Base-by-base conservation (phyloP, 768 basidiomycete genomes). In the Hydnum rufescens region DNA sequence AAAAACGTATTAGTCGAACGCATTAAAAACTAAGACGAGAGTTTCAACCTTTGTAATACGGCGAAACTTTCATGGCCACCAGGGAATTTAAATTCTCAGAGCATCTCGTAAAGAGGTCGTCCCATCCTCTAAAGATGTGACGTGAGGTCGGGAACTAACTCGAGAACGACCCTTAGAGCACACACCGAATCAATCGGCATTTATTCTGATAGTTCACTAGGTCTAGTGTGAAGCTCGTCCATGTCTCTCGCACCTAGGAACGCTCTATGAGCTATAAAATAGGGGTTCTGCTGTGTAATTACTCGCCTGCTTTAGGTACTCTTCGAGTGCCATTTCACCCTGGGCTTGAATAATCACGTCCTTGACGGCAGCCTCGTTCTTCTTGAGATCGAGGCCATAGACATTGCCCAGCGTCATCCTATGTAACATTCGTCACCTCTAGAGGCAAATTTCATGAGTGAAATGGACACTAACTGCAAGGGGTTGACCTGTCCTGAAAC, bases 141-240 rank as follows among this genome's bases (percentile, higher is more conserved):
- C 23, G 42, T 54, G 49, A 42, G 5, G 18, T 19, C 25, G 39
- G n/a, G 19, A 32, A n/a, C 34, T 31, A 4, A 22, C 34, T n/a
- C n/a, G 3, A 36, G 13, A 53, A n/a, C 43, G 8, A 16, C 0
- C 5, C 48, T 32, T 57, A 51, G 52, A 19, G 39, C 51, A 55
- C 71, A 30, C 59, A 85, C 80, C 78, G 75, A 57, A 99, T 97
- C 25, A 99, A 74, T 49, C 95, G 82, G 60, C 93, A 97, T 64
- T 93, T 99, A 65, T 89, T 97, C 71, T 97, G 95, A 63, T 97
- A 99, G 63, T 96, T 93, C 59, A 96, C 86, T 43, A 99, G 71
- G 59, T 97, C 95, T 49, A 99, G 72, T 1, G 89, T 86, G 62
- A 96, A 97, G 60, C 75, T 89, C 1, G 86, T 83, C 95, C 95